Evolutionary conservation across 2,329 filamentous ascomycete genomes (phyloP).

Genomic region (Whalleya microplaca): DNA sequence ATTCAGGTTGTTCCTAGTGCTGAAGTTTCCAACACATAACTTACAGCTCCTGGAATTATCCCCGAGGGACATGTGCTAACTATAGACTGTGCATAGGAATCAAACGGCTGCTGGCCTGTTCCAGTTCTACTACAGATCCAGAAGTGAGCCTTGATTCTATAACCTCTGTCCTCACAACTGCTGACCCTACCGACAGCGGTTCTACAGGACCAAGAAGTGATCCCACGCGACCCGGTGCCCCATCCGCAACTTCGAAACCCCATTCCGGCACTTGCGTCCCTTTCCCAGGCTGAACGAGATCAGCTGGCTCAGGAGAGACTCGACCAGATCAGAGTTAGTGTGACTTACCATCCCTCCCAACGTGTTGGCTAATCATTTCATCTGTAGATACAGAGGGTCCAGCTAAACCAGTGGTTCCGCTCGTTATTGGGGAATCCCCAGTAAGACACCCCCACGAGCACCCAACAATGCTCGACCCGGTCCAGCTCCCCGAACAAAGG

Average conservation of each 20-base stretch:
- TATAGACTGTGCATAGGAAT: background rate
- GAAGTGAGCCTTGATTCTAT: constrained; percentile 25
- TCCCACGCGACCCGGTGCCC: constrained; percentile 35
- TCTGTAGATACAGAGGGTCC: constrained; percentile 14
- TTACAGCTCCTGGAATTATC: no score
- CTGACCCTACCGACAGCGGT: constrained; percentile 29
- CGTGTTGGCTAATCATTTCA: constrained; percentile 1
- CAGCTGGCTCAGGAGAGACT: constrained; percentile 38
- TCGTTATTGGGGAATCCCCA: no score
- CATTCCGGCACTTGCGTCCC: constrained; percentile 20
- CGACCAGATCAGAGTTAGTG: constrained; percentile 32
- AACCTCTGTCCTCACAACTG: background rate
- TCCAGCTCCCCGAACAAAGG: no score
- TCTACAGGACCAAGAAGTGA: constrained; percentile 37
- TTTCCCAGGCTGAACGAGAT: constrained; percentile 32
- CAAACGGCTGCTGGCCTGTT: constrained; percentile 34
- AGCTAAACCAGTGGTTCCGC: no score
- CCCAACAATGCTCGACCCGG: no score
- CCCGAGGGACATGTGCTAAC: no score
- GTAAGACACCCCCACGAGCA: no score
- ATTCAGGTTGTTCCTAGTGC: no score
- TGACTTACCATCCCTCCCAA: background rate
- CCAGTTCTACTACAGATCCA: constrained; percentile 40
- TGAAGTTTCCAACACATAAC: no score
- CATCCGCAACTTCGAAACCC: no score